These are phyloP conservation scores for Hypoxylon sp. DNA, from an alignment of 2,329 filamentous ascomycete species.

Conservation along the genomic window DNA sequence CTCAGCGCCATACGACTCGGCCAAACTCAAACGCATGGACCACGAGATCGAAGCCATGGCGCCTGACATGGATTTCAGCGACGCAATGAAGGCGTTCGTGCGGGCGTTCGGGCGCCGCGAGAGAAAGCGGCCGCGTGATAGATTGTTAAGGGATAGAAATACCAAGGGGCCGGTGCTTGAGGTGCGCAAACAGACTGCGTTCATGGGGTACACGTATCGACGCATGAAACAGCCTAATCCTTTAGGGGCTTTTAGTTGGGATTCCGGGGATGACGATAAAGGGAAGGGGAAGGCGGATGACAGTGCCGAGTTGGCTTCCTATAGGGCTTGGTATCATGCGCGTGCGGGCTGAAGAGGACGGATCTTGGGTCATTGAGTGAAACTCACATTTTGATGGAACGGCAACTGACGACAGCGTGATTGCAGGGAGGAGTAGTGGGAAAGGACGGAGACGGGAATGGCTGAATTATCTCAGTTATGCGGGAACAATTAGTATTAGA, in stretches of 20 bases:
- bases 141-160: constrained; percentile 80
- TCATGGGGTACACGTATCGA: constrained; percentile 90
- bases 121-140: constrained; percentile 86
- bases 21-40: constrained; percentile 65
- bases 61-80: constrained; percentile 56
- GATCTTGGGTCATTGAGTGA: not conserved
- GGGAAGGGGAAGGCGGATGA: constrained; percentile 23
- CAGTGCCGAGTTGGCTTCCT: constrained; percentile 37
- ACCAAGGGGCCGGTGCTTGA: constrained; percentile 79
- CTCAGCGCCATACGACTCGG: constrained; percentile 63
- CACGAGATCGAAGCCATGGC: constrained; percentile 61
- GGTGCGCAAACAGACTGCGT: constrained; percentile 84
- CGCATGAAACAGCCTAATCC: constrained; percentile 57
- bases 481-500: constrained; percentile 33
- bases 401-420: not conserved
- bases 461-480: constrained; percentile 25
- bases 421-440: not conserved
- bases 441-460: constrained; percentile 19
- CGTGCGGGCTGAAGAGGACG: constrained; percentile 23
- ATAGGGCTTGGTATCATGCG: constrained; percentile 39
- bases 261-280: not conserved
- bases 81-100: constrained; percentile 64
- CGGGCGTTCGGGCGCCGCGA: constrained; percentile 72
- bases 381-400: not conserved
- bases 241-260: not conserved